Evolutionary conservation across 2,329 filamentous ascomycete genomes (phyloP).

Genomic region (Dactylonectria estremocensis): DNA sequence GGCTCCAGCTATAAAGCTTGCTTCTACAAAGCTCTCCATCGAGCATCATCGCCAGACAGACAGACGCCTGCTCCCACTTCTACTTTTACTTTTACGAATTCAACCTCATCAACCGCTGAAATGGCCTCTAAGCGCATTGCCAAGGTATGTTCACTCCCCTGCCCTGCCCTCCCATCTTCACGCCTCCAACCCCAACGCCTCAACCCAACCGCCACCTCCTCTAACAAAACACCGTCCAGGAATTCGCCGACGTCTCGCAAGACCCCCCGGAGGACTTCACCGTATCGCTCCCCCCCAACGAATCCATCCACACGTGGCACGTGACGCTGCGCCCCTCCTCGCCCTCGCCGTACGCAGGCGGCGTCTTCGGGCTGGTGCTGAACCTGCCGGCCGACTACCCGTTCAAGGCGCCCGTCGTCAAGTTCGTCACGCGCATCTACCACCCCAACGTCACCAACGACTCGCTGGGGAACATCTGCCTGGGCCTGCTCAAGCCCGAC

Average conservation of each 20-base stretch:
- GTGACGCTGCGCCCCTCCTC: conserved; percentile 63
- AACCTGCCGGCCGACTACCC: conserved; percentile 86
- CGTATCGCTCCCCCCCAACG: conserved; percentile 62
- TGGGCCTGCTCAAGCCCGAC: conserved; percentile 85
- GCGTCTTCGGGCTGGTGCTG: conserved; percentile 81
- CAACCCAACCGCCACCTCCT: background rate
- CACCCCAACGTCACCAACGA: conserved; percentile 96
- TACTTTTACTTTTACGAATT: background rate
- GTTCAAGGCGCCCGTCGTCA: conserved; percentile 87
- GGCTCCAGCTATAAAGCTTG: background rate
- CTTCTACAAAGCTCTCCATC: background rate
- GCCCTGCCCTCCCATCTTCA: conserved; percentile 1
- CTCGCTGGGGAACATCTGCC: conserved; percentile 86
- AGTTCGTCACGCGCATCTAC: conserved; percentile 92
- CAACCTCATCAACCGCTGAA: conserved; percentile 32
- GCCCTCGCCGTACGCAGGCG: conserved; percentile 70
- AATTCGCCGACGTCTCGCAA: conserved; percentile 66
- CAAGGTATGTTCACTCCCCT: conserved; percentile 53
- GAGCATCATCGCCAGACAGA: background rate
- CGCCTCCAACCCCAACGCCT: conserved; percentile 1
- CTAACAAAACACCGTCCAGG: conserved; percentile 56
- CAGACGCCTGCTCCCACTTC: conserved; percentile 16
- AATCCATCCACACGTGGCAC: conserved; percentile 69
- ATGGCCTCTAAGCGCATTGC: conserved; percentile 64
- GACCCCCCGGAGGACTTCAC: conserved; percentile 64